These are phyloP conservation scores for Senna siamea DNA, from an alignment of 306 rosid species.

Conservation along the genomic window DNA sequence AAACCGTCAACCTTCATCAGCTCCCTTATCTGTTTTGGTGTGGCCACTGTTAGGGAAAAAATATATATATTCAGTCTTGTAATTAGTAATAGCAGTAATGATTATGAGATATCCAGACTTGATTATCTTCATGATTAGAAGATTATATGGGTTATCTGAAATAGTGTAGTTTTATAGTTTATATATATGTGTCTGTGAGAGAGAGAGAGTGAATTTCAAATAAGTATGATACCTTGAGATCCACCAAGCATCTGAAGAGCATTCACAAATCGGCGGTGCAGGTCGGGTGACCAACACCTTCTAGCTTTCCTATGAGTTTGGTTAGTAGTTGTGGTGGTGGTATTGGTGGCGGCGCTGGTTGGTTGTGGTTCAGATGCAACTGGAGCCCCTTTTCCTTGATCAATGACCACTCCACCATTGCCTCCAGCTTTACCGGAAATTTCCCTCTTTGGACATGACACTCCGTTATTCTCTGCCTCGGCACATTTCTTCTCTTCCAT, in stretches of 20 bases:
- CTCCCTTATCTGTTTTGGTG: constrained; percentile 98
- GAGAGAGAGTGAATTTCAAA: neutral
- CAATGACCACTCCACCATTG: constrained; percentile 39
- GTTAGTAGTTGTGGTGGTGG: constrained; percentile 19
- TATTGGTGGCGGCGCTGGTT: constrained; percentile 30
- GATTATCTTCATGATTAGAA: constrained; percentile 8
- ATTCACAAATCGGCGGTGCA: constrained; percentile 93
- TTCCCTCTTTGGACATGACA: constrained; percentile 46
- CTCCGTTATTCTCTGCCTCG: constrained; percentile 44
- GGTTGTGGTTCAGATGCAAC: constrained; percentile 50
- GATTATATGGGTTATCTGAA: neutral
- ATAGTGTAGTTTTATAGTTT: neutral
- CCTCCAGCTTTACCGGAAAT: constrained; percentile 34
- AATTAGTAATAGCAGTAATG: constrained; percentile 8
- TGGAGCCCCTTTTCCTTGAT: constrained; percentile 60
- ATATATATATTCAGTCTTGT: neutral
- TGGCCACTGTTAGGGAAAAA: constrained; percentile 64
- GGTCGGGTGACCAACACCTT: constrained; percentile 98
- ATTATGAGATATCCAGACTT: neutral
- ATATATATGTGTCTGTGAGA: too few relatives aligned
- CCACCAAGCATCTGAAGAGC: constrained; percentile 99
- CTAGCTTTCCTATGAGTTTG: constrained; percentile 95
- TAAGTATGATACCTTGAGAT: constrained; percentile 74
- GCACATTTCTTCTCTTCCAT: constrained; percentile 55
- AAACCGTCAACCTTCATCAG: constrained; percentile 99